Evolutionary conservation across 1,284 basidiomycete species (phyloP).

Genomic region (Exobasidium rhododendri): DNA sequence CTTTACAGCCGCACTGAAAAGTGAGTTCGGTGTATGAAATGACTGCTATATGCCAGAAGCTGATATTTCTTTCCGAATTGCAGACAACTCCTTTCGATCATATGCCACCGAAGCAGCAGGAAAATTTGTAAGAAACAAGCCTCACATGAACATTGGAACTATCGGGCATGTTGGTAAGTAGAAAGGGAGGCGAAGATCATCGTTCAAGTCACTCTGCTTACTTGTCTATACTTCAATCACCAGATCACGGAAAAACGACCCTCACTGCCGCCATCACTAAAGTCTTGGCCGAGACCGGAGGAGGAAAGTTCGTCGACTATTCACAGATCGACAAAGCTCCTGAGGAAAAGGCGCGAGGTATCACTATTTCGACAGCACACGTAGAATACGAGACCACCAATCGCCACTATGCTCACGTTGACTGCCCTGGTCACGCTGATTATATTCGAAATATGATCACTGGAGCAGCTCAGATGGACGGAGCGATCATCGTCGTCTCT

Average conservation of each 20-base stretch:
- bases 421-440: conserved; percentile 73
- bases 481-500: conserved; percentile 71
- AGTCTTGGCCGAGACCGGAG: conserved; percentile 76
- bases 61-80: neutral
- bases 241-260: conserved; percentile 69
- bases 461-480: conserved; percentile 96
- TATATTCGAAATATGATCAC: conserved; percentile 87
- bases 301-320: conserved; percentile 94
- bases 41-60: neutral
- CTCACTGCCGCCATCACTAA: conserved; percentile 98
- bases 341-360: conserved; percentile 98
- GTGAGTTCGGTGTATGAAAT: neutral
- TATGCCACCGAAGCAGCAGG: conserved; percentile 64
- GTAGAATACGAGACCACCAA: conserved; percentile 91
- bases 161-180: conserved; percentile 55
- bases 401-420: conserved; percentile 98
- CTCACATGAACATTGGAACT: conserved; percentile 74
- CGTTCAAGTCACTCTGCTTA: conserved; percentile 6
- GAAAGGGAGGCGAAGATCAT: conserved; percentile 10
- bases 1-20: neutral
- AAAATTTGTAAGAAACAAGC: conserved; percentile 79
- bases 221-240: neutral
- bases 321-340: conserved; percentile 99
- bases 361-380: conserved; percentile 84
- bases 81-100: conserved; percentile 34